These are phyloP conservation scores for Ilyonectria mors-panacis DNA, from an alignment of 2,329 filamentous ascomycete genomes.

Conservation along the genomic window DNA sequence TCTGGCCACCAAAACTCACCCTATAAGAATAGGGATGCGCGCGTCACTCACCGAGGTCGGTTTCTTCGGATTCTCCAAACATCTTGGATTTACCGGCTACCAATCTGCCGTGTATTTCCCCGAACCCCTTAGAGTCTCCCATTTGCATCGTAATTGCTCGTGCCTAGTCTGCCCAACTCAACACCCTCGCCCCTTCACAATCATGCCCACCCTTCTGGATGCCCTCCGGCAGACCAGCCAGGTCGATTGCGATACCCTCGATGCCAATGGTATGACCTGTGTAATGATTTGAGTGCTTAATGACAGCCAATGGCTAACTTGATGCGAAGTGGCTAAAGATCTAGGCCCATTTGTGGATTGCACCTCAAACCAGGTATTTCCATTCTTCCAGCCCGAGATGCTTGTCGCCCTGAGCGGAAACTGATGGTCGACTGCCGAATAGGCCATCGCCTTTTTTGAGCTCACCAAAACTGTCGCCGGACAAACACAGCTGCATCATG, in stretches of 20 bases:
- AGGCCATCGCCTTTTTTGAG: conserved; percentile 55
- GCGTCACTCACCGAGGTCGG: neutral
- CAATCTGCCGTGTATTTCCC: neutral
- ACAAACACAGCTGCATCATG: conserved; percentile 45
- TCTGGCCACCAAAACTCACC: neutral
- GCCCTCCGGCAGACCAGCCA: conserved; percentile 47
- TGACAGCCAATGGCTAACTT: conserved; percentile 26
- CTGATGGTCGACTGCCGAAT: conserved; percentile 9
- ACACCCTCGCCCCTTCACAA: neutral
- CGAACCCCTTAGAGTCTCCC: neutral
- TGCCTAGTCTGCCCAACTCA: neutral
- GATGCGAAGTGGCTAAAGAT: conserved; percentile 47
- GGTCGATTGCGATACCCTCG: conserved; percentile 57
- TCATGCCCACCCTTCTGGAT: conserved; percentile 48
- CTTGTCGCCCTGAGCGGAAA: neutral
- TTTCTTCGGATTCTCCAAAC: neutral
- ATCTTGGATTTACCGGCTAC: neutral
- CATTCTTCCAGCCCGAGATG: neutral
- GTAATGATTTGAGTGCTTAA: neutral
- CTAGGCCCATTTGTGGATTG: conserved; percentile 55
- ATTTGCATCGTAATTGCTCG: neutral
- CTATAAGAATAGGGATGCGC: neutral
- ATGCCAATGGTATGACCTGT: conserved; percentile 47
- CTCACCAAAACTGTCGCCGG: conserved; percentile 43
- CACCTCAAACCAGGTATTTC: conserved; percentile 53